Conservation (phyloP, 441 rosid species). For the Corymbia calophylla region DNA sequence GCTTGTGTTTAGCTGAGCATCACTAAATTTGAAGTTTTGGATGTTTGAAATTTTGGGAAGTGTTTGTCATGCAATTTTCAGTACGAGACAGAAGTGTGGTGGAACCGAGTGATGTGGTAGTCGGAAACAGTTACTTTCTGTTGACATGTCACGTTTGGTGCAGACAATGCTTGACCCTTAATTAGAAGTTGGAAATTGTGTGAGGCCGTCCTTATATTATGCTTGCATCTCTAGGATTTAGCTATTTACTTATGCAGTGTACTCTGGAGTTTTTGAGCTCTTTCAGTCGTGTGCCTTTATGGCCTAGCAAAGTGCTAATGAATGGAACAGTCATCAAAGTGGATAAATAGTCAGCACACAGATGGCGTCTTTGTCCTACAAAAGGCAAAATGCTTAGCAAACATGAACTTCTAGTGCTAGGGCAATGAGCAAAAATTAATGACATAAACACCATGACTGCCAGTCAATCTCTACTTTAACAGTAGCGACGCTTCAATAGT, state of each 20-base stretch:
- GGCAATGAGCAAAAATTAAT: not conserved
- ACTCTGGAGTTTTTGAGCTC: not conserved
- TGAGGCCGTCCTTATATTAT: not conserved
- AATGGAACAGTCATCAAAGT: not conserved
- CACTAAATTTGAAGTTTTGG: not conserved
- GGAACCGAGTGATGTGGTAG: not conserved
- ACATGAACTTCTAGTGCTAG: not conserved
- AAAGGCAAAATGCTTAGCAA: not conserved
- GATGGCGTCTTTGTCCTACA: not conserved
- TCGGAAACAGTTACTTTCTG: not conserved
- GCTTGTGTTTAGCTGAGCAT: not conserved
- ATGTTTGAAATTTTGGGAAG: not conserved
- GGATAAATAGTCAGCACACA: not conserved
- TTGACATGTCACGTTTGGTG: not conserved
- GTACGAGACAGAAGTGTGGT: not conserved
- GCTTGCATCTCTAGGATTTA: not conserved
- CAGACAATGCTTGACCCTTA: not conserved
- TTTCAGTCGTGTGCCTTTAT: not conserved
- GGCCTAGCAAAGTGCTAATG: not conserved
- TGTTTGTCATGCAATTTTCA: not conserved
- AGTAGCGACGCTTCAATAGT: not conserved
- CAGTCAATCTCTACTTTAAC: not conserved
- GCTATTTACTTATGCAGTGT: not conserved
- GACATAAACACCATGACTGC: not conserved
- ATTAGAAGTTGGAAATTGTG: not conserved